Evolutionary conservation across 129 eudicot genomes (phyloP), one percentile per base, ranked within the genome.

Genomic region (Flaveria robusta): DNA sequence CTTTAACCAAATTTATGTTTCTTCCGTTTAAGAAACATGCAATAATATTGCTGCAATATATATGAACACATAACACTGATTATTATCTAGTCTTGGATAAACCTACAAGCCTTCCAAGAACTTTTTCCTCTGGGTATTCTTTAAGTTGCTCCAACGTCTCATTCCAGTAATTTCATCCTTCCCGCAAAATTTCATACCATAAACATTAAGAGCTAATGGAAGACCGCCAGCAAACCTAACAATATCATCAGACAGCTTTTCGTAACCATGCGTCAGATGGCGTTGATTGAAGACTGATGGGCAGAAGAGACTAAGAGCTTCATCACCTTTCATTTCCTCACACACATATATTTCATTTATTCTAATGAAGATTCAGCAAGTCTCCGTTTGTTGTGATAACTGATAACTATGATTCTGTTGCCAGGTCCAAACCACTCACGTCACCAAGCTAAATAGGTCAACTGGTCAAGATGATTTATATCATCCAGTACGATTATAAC

Each of bases 361-460:
- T 24, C 27, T 26, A n/a, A 13, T 62, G 20, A 0, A 3, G 10
- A 26, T 26, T 62, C 9, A 62, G 42, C 67, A 62, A 27, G 67
- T 62, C 42, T 24, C 41, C 27, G 41, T 62, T 62, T 26, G 67
- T 13, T 27, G 67, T n/a, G n/a, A n/a, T n/a, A n/a, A n/a, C n/a
- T 62, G 41, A 42, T 62, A 11, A 62, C 20, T 51, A 71, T 71
- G 27, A 71, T 71, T 71, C 66, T 34, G 64, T 7, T 52, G 20
- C 66, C 66, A 52, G 64, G 50, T 52, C 76, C 76, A 71, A 71
- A 71, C 76, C 76, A 71, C 6, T 34, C 70, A 74, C 1, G 70
- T 15, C 43, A 59, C 29, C 78, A 59, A 60, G 70, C 59, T 15
- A 74, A 74, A 74, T 58, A 46, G 41, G 68, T 60, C 47, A 74